Conservation (phyloP, 306 rosid species). For the Rubus parviflorus region DNA sequence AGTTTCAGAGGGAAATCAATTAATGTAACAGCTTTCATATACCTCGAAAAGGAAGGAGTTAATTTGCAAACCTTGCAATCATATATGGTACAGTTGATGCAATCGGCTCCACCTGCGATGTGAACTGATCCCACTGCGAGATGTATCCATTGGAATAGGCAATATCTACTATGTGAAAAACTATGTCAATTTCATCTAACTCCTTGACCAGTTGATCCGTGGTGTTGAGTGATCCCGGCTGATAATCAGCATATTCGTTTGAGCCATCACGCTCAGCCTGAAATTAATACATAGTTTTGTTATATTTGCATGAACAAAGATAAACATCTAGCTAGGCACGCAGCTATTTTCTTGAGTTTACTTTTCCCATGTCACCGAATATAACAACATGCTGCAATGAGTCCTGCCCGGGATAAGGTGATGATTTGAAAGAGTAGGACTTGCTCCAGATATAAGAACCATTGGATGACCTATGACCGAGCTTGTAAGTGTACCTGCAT, state of each 20-base stretch:
- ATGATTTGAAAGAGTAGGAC: conserved; percentile 61
- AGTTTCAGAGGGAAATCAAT: conserved; percentile 6
- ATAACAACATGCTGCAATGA: conserved; percentile 72
- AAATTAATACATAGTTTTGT: background rate
- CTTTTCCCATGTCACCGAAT: conserved; percentile 95
- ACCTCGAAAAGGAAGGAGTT: background rate
- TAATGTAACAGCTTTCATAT: background rate
- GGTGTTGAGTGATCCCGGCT: conserved; percentile 79
- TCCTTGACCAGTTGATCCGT: conserved; percentile 79
- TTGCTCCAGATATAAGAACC: conserved; percentile 42
- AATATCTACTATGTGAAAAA: conserved; percentile 82
- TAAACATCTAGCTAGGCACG: background rate
- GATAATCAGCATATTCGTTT: conserved; percentile 65
- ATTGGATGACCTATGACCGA: conserved; percentile 27
- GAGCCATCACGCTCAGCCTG: conserved; percentile 93
- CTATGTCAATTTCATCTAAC: conserved; percentile 63
- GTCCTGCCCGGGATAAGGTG: conserved; percentile 83
- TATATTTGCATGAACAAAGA: background rate
- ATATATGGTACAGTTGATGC: conserved; percentile 77
- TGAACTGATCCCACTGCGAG: conserved; percentile 92
- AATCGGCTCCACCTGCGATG: conserved; percentile 81
- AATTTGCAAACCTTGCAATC: conserved; percentile 67
- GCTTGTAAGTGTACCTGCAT: conserved; percentile 37
- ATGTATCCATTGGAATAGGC: conserved; percentile 77
- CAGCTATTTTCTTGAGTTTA: conserved; percentile 22